Conservation (phyloP, 345 rosid genomes). For the Hirschfeldia incana region DNA sequence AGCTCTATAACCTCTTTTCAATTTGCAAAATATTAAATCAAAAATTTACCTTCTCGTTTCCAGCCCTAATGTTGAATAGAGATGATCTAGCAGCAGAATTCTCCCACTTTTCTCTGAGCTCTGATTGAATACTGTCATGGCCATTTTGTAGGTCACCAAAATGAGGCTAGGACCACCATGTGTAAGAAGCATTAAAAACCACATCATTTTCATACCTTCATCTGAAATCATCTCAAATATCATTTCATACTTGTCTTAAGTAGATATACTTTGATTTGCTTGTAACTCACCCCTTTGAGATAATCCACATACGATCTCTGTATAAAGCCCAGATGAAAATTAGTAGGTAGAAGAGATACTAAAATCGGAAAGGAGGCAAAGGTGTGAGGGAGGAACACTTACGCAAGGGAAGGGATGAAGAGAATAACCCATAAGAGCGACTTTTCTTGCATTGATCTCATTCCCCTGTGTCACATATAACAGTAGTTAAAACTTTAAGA, state of each 20-base stretch:
- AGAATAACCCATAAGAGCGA: no score
- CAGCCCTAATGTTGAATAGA: conserved; percentile 2
- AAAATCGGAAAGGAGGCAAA: no score
- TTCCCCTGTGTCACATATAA: no score
- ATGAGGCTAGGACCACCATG: neutral
- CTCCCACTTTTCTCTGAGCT: conserved; percentile 85
- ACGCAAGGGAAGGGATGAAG: no score
- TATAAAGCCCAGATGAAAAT: no score
- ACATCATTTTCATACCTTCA: conserved; percentile 50
- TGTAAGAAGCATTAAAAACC: neutral
- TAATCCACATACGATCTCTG: conserved; percentile 75
- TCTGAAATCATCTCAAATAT: conserved; percentile 85
- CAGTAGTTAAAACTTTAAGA: no score
- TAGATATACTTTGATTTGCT: conserved; percentile 57
- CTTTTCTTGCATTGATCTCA: no score
- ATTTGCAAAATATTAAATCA: no score
- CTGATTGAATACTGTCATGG: conserved; percentile 64
- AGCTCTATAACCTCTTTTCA: no score
- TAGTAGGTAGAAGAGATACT: no score
- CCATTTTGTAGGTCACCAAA: conserved; percentile 22
- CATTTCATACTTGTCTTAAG: conserved; percentile 82
- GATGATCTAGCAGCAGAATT: conserved; percentile 49
- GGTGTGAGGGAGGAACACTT: no score
- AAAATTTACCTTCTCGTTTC: no score
- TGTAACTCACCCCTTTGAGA: conserved; percentile 65